Base-by-base conservation (phyloP, 2,329 filamentous ascomycete genomes). In the Talaromyces piceae region DNA sequence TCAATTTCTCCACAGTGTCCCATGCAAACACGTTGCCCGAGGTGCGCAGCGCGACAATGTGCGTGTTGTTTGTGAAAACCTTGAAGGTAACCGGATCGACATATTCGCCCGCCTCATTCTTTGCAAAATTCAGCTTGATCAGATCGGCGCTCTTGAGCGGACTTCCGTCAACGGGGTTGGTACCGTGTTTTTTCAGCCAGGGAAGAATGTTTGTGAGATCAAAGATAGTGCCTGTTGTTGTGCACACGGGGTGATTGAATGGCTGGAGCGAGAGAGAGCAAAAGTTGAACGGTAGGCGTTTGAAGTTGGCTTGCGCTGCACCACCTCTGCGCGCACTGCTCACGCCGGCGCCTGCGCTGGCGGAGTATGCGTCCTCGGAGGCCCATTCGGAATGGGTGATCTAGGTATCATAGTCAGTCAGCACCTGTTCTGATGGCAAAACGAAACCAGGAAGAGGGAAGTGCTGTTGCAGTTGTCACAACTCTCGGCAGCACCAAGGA, bases 321-420 rank as follows among this genome's bases (percentile, higher is more conserved):
- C 30, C 48, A 45, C 70, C 69, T 20, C 68, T 77, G 67, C 68
- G 74, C 57, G 62, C 77, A 69, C 72, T 83, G 67, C 65, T 79
- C 67, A 76, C 73, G 47, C 83, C 84, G 51, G 86, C 81, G 60
- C 87, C 87, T 25, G 80, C 84, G 66, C 84, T 91, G 59, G 90
- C 89, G 27, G 87, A 87, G 71, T 88, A 96, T 53, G 88, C 84
- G 69, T 96, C 91, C 45, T 86, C 83, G 5, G 90, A 95, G 6
- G 89, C 85, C 93, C 93, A 98, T 77, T 98, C 93, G 37, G 88
- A 94, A 73, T 98, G 94, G 50, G 93, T 98, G 64, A 98, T 98
- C 79, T 83, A 58, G 47, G 51, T 13, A 43, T 27, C 43, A 54
- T 51, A 53, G 57, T 62, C 39, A 58, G 54, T 50, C 22, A 43